Evolutionary conservation across 108 stramenopile species (phyloP).

Genomic region (Pseudonitzschia multistriata): DNA sequence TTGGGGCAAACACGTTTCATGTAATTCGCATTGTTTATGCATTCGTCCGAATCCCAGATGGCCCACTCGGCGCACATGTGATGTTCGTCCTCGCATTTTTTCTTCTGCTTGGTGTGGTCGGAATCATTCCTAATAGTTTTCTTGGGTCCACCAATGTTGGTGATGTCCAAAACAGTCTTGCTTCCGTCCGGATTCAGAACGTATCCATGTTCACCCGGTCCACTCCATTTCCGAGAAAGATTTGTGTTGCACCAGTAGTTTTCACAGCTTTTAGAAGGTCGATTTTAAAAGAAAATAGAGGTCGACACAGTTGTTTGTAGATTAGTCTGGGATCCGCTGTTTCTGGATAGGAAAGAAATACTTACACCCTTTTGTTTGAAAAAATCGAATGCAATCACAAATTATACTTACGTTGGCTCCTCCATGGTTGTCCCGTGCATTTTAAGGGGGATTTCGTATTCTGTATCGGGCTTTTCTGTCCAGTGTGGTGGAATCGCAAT

Average conservation of each 20-base stretch:
- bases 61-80: conserved; percentile 5
- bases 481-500: conserved; percentile 55
- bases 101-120: background rate
- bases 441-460: conserved; percentile 33
- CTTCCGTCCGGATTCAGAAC: conserved; percentile 27
- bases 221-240: conserved; percentile 18
- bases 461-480: conserved; percentile 24
- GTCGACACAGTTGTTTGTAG: background rate
- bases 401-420: conserved; percentile 41
- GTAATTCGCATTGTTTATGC: conserved; percentile 2
- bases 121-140: background rate
- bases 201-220: conserved; percentile 45
- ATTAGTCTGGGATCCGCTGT: background rate
- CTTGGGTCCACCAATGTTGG: background rate
- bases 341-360: too few relatives aligned
- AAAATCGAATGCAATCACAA: background rate
- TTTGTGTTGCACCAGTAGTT: conserved; percentile 29
- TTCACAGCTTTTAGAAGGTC: conserved; percentile 30
- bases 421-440: conserved; percentile 56
- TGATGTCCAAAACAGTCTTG: conserved; percentile 15
- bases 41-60: conserved; percentile 16
- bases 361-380: too few relatives aligned
- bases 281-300: background rate
- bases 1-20: conserved; percentile 8
- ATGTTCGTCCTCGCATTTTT: conserved; percentile 4